A percentile compares a stretch with the other conserved stretches of the same genome.
phyloP scores from a whole-genome alignment of 108 stramenopile genomes.

The Conticribra guillardii region DNA sequence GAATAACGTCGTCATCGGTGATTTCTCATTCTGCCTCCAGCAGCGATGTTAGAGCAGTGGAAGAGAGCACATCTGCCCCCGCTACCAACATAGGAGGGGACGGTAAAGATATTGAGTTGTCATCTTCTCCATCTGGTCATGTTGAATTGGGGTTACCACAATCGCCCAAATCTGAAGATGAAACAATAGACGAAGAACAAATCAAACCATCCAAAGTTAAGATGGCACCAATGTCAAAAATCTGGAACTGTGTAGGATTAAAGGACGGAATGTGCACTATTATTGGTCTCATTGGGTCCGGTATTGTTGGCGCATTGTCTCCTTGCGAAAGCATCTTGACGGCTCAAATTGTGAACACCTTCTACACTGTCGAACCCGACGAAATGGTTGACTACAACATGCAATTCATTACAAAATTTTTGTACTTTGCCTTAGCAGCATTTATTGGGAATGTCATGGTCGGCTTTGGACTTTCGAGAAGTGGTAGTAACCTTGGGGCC shows the following conservation, averaged over 20 bases:
- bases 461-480: conserved; percentile 38
- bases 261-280: conserved; percentile 22
- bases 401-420: conserved; percentile 18
- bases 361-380: conserved; percentile 24
- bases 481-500: conserved; percentile 38
- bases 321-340: conserved; percentile 50
- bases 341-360: conserved; percentile 34
- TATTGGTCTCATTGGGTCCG: conserved; percentile 31
- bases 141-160: background rate
- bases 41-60: no score
- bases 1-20: conserved; percentile 19
- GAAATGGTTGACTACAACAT: conserved; percentile 30
- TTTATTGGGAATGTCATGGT: conserved; percentile 40
- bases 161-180: background rate
- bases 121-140: background rate
- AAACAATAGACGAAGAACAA: conserved; percentile 13
- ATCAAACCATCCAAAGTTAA: background rate
- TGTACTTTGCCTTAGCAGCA: conserved; percentile 33
- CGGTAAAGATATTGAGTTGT: no score
- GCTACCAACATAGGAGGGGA: no score
- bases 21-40: no score
- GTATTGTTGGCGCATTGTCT: conserved; percentile 34
- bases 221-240: conserved; percentile 24
- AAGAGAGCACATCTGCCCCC: no score
- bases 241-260: conserved; percentile 21